phyloP scores from a whole-genome alignment of 257 asterid genomes.

The Gentiana dahurica region DNA sequence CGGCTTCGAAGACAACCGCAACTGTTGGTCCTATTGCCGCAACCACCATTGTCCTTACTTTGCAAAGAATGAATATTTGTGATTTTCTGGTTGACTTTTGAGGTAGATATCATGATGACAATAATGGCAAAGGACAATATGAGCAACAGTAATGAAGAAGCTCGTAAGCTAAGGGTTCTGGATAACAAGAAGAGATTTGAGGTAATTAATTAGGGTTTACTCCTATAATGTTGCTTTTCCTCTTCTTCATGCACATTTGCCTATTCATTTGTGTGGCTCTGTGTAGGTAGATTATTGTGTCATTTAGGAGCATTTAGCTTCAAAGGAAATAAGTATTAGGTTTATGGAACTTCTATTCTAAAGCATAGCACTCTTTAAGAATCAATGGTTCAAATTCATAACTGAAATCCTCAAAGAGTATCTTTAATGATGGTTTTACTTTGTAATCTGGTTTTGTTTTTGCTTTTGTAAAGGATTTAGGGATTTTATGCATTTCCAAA shows the following conservation, averaged over 20 bases:
- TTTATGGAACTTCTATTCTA: not conserved
- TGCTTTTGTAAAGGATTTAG: conserved; percentile 52
- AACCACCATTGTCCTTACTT: too few relatives aligned
- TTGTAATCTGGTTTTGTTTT: not conserved
- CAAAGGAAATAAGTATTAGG: too few relatives aligned
- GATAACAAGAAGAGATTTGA: conserved; percentile 63
- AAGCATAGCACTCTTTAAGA: not conserved
- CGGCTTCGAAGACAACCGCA: too few relatives aligned
- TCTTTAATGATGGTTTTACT: too few relatives aligned
- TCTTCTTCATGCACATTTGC: not conserved
- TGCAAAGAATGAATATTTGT: too few relatives aligned
- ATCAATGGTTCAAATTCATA: not conserved
- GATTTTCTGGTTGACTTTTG: too few relatives aligned
- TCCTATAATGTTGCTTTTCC: not conserved
- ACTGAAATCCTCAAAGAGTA: too few relatives aligned
- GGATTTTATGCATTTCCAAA: conserved; percentile 53
- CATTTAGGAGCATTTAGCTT: too few relatives aligned
- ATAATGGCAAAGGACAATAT: conserved; percentile 32
- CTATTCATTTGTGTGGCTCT: too few relatives aligned
- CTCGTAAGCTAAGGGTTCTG: conserved; percentile 60
- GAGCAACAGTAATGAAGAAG: conserved; percentile 48
- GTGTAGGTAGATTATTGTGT: not conserved
- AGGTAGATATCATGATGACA: too few relatives aligned
- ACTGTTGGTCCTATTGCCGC: too few relatives aligned
- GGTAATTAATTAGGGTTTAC: conserved; percentile 23